These are phyloP conservation scores for Coelastrella sp. DNA, from an alignment of 139 green algal species.

Conservation along the genomic window DNA sequence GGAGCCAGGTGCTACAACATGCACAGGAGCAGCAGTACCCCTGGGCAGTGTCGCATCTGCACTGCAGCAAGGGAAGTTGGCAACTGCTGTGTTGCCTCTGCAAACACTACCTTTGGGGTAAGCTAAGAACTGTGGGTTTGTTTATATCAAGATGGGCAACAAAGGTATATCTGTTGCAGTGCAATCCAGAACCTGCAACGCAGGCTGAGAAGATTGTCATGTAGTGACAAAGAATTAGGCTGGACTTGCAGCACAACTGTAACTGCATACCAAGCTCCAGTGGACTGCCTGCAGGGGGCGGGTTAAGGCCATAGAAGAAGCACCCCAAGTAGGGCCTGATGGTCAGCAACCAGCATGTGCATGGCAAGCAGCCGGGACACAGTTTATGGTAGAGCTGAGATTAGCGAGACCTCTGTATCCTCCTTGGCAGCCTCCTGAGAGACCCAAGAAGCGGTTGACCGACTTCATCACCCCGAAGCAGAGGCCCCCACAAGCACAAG, in stretches of 20 bases:
- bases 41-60: not conserved
- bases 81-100: not conserved
- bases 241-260: no score
- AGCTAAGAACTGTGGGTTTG: no score
- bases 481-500: not conserved
- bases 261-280: no score
- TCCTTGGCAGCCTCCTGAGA: conserved; percentile 31
- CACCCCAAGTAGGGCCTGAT: not conserved
- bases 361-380: conserved; percentile 21
- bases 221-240: no score
- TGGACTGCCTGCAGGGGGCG: no score
- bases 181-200: no score
- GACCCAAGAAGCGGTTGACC: conserved; percentile 16
- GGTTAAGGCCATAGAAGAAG: conserved; percentile 28
- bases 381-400: not conserved
- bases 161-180: no score
- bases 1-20: conserved; percentile 17
- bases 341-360: not conserved
- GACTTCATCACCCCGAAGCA: not conserved
- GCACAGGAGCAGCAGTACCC: not conserved
- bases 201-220: no score
- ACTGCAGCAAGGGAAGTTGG: conserved; percentile 31
- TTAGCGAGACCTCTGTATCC: conserved; percentile 13
- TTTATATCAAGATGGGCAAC: no score
- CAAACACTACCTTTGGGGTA: conserved; percentile 14